Conservation (phyloP, 352 stramenopile species). For the Phytophthora aleatoria region DNA sequence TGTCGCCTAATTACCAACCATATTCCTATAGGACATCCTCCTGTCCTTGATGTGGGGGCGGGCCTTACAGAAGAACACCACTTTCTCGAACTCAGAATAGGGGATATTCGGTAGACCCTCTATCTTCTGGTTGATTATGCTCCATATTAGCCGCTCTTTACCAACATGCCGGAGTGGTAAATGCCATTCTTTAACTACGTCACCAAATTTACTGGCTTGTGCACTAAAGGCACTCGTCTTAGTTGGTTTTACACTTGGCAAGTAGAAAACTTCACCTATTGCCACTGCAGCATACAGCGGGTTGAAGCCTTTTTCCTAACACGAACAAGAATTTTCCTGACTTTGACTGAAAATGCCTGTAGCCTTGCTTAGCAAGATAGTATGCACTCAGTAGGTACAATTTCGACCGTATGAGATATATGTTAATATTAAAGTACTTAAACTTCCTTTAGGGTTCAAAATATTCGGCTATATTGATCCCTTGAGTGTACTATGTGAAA, state of each 20-base stretch:
- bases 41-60: neutral
- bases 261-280: slow-evolving; percentile 5
- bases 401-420: slow-evolving; percentile 12
- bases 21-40: slow-evolving; percentile 20
- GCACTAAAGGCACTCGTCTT: slow-evolving; percentile 4
- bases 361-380: slow-evolving; percentile 17
- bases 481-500: neutral
- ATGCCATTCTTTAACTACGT: slow-evolving; percentile 16
- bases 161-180: slow-evolving; percentile 13
- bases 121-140: slow-evolving; percentile 14
- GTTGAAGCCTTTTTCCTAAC: slow-evolving; percentile 6
- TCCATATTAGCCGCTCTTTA: slow-evolving; percentile 15
- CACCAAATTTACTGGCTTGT: neutral
- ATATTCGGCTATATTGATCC: slow-evolving; percentile 12
- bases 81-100: slow-evolving; percentile 9
- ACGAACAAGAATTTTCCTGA: slow-evolving; percentile 1
- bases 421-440: slow-evolving; percentile 9
- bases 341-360: slow-evolving; percentile 13
- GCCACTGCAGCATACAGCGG: no score
- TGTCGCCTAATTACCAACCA: slow-evolving; percentile 2
- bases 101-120: neutral
- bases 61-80: slow-evolving; percentile 6
- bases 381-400: slow-evolving; percentile 18
- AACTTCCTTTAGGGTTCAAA: slow-evolving; percentile 8
- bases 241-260: slow-evolving; percentile 9